Evolutionary conservation across 139 green algal species (phyloP).

Genomic region (Yamagishiella unicocca): DNA sequence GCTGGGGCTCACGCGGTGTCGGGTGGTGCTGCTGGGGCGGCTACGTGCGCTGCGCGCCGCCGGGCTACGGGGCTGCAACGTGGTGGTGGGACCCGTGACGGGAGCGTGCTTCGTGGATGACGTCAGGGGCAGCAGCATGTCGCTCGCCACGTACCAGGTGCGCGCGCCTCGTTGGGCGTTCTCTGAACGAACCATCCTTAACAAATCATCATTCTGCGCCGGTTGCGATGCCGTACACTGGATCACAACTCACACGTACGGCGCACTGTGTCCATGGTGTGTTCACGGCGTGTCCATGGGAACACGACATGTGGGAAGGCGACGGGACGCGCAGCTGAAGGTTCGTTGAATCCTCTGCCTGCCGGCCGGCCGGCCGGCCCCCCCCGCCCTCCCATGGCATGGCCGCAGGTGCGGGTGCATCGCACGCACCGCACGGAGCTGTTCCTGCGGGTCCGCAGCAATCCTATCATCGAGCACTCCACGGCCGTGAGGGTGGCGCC

Average conservation of each 20-base stretch:
- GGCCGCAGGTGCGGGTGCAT: slow-evolving; percentile 80
- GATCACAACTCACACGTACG: too few species aligned
- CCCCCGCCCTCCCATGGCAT: too few species aligned
- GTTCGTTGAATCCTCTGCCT: too few species aligned
- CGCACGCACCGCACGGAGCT: slow-evolving; percentile 64
- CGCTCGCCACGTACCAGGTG: slow-evolving; percentile 69
- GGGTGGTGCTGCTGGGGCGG: slow-evolving; percentile 69
- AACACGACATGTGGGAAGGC: too few species aligned
- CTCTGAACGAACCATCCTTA: too few species aligned
- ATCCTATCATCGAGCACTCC: slow-evolving; percentile 88
- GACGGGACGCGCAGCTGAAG: too few species aligned
- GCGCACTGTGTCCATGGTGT: too few species aligned
- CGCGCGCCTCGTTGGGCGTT: too few species aligned
- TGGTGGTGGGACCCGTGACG: slow-evolving; percentile 74
- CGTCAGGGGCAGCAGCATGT: slow-evolving; percentile 58
- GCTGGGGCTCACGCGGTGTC: slow-evolving; percentile 66
- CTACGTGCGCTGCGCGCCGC: slow-evolving; percentile 69
- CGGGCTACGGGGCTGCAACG: slow-evolving; percentile 59
- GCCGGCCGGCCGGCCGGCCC: too few species aligned
- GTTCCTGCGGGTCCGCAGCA: slow-evolving; percentile 74
- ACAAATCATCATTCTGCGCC: too few species aligned
- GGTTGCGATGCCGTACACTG: too few species aligned
- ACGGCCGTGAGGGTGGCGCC: slow-evolving; percentile 76
- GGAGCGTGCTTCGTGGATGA: slow-evolving; percentile 72
- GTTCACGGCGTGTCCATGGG: too few species aligned